Evolutionary conservation across 345 rosid species (phyloP).

Genomic region (Chamaenerion angustifolium): DNA sequence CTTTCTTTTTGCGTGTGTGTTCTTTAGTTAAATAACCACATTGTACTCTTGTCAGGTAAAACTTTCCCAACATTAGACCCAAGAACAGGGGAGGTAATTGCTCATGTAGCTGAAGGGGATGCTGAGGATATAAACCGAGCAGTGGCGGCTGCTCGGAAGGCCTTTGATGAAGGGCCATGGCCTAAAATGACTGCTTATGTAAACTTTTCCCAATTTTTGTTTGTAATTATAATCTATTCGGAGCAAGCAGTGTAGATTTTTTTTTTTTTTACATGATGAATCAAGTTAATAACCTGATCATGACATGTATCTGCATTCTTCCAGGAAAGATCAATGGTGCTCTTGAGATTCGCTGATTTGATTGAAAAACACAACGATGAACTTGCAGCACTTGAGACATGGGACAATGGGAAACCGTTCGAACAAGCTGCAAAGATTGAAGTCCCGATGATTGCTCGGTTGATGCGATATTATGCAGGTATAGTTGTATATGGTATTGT

Average conservation of each 20-base stretch:
- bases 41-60: constrained; percentile 17
- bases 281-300: background rate
- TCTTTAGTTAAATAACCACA: too few species aligned
- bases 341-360: constrained; percentile 69
- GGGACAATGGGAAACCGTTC: constrained; percentile 82
- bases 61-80: constrained; percentile 39
- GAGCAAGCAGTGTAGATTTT: too few species aligned
- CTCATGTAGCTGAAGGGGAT: constrained; percentile 42
- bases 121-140: constrained; percentile 38
- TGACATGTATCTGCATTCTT: constrained; percentile 1
- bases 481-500: background rate
- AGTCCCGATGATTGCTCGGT: constrained; percentile 46
- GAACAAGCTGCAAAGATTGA: constrained; percentile 48
- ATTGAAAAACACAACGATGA: constrained; percentile 71
- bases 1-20: too few species aligned
- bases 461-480: constrained; percentile 81
- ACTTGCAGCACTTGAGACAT: constrained; percentile 67
- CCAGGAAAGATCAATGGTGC: constrained; percentile 64
- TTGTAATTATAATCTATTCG: background rate
- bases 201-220: constrained; percentile 1
- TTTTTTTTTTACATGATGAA: too few species aligned
- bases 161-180: constrained; percentile 55
- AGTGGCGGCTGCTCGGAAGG: constrained; percentile 39
- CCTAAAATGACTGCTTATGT: constrained; percentile 38
- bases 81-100: constrained; percentile 35